Evolutionary conservation across 495 filamentous ascomycete genomes (phyloP).

Genomic region (Peziza echinospora): DNA sequence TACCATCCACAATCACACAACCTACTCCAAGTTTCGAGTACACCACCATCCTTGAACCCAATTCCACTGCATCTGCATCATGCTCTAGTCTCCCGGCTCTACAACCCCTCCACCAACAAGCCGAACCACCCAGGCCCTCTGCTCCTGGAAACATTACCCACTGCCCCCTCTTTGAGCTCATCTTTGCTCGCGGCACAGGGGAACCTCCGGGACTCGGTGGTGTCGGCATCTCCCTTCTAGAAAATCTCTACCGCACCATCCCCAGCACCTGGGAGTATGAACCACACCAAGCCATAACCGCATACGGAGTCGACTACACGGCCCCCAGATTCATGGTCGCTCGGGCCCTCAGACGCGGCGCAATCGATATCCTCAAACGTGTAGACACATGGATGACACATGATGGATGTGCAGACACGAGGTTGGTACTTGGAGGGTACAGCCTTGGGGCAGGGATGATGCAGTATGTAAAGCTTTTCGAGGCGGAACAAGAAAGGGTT

Average conservation of each 20-base stretch:
- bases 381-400: too few relatives aligned
- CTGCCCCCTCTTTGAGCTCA: neutral
- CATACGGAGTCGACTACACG: neutral
- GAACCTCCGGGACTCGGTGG: neutral
- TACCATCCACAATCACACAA: too few relatives aligned
- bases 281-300: neutral
- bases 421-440: neutral
- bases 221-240: neutral
- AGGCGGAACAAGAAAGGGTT: neutral
- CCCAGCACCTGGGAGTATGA: too few relatives aligned
- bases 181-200: neutral
- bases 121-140: too few relatives aligned
- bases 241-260: neutral
- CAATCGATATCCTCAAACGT: too few relatives aligned
- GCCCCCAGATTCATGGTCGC: too few relatives aligned
- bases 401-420: neutral
- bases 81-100: neutral
- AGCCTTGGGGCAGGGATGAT: neutral
- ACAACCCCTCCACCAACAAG: neutral
- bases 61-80: too few relatives aligned
- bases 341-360: too few relatives aligned
- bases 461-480: neutral
- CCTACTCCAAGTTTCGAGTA: too few relatives aligned
- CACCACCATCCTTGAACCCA: too few relatives aligned
- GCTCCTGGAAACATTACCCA: neutral